phyloP scores from a whole-genome alignment of 2,329 filamentous ascomycete species.

The Paraconiothyrium brasiliense region DNA sequence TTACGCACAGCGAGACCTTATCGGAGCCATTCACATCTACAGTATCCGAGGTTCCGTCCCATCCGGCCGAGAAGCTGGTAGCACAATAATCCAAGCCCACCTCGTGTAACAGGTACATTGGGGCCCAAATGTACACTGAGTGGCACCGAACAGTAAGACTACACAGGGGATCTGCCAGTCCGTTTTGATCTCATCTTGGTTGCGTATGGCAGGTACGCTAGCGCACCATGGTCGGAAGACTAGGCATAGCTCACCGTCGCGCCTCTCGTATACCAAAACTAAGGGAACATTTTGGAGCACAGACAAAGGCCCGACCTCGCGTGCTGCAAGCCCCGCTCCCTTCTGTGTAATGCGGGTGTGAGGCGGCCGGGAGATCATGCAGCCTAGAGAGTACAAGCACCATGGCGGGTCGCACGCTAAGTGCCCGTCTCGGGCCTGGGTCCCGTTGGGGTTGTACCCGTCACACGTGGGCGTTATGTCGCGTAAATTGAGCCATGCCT shows the following conservation, averaged over 20 bases:
- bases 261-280: neutral
- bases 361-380: constrained; percentile 2
- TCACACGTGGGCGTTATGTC: constrained; percentile 13
- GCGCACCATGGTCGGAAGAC: neutral
- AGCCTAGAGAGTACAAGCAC: neutral
- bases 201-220: too few species aligned
- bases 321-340: neutral
- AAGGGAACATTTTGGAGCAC: neutral
- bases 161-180: neutral
- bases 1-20: neutral
- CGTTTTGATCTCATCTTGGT: too few species aligned
- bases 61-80: neutral
- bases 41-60: neutral
- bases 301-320: neutral
- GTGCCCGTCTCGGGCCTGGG: neutral
- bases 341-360: neutral
- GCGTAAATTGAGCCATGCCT: neutral
- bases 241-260: neutral
- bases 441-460: constrained; percentile 2
- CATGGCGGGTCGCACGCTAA: neutral
- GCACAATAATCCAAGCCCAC: neutral
- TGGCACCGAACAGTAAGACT: neutral
- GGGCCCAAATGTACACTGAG: neutral
- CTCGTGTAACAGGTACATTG: neutral
- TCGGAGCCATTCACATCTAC: neutral